A percentile compares a stretch with the other conserved stretches of the same genome.
Evolutionary conservation across 2,329 filamentous ascomycete genomes (phyloP).

Genomic region (Myriosclerotinia curreyana): DNA sequence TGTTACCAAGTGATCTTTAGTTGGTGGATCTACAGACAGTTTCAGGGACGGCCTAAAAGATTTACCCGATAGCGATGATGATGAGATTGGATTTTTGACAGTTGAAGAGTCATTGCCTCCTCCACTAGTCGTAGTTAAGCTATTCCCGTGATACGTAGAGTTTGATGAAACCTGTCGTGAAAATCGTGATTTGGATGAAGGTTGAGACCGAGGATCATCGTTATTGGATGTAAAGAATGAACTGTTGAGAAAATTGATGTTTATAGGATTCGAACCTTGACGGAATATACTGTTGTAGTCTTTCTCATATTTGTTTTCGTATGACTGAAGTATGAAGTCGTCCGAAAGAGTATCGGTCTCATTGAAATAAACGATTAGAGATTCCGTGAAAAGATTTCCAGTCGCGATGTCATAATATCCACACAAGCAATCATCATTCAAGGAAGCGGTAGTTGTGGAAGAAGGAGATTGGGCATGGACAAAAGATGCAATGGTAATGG

Average conservation of each 20-base stretch:
- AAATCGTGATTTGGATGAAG: neutral
- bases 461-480: conserved; percentile 1
- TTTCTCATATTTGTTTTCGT: conserved; percentile 45
- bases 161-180: neutral
- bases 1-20: conserved; percentile 39
- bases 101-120: neutral
- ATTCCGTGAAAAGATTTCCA: conserved; percentile 46
- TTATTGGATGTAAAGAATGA: neutral
- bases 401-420: conserved; percentile 45
- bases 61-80: neutral
- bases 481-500: neutral
- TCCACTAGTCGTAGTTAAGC: too few species aligned
- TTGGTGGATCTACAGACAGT: conserved; percentile 22
- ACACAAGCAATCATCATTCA: conserved; percentile 43
- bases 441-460: neutral
- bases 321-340: conserved; percentile 43
- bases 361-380: conserved; percentile 51
- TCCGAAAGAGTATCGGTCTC: conserved; percentile 42
- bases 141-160: neutral
- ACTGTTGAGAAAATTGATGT: conserved; percentile 41
- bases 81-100: neutral
- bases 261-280: conserved; percentile 43
- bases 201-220: neutral
- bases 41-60: conserved; percentile 12
- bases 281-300: conserved; percentile 47